Conservation (phyloP, 202 grass and related monocot species). For the Schoenoplectus triqueter region DNA sequence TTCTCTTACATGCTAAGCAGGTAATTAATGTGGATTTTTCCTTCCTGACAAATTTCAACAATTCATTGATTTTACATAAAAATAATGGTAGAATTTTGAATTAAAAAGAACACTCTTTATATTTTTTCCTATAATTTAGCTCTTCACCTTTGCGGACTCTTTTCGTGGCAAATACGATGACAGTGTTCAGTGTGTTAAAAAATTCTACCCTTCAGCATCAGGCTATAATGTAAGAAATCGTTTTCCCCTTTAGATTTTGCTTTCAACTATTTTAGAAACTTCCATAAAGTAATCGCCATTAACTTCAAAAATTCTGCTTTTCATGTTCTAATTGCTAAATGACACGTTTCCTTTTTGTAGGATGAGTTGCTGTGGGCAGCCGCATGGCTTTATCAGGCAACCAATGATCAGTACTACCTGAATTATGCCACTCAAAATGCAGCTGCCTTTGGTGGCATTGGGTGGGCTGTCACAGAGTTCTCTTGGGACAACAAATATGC, state of each 20-base stretch:
- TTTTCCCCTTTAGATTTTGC: neutral
- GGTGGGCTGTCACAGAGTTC: conserved; percentile 77
- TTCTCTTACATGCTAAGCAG: conserved; percentile 78
- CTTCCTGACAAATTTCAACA: neutral
- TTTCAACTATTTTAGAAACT: neutral
- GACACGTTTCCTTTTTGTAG: conserved; percentile 32
- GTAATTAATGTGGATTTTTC: conserved; percentile 30
- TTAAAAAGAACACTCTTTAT: neutral
- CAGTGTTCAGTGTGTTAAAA: conserved; percentile 52
- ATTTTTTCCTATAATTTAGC: conserved; percentile 38
- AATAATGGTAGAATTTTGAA: neutral
- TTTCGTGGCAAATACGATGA: conserved; percentile 85
- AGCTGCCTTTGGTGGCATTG: conserved; percentile 62
- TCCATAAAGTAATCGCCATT: neutral
- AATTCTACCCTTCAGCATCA: conserved; percentile 77
- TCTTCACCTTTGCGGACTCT: conserved; percentile 79
- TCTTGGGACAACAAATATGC: conserved; percentile 99
- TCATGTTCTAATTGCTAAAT: neutral
- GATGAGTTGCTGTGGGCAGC: conserved; percentile 90
- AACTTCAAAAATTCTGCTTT: neutral
- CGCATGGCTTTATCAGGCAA: conserved; percentile 87
- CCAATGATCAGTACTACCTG: conserved; percentile 61
- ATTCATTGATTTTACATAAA: neutral
- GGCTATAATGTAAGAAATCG: conserved; percentile 60
- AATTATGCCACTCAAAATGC: conserved; percentile 67